phyloP scores from a whole-genome alignment of 805 yeast genomes.

The Saturnispora hagleri region DNA sequence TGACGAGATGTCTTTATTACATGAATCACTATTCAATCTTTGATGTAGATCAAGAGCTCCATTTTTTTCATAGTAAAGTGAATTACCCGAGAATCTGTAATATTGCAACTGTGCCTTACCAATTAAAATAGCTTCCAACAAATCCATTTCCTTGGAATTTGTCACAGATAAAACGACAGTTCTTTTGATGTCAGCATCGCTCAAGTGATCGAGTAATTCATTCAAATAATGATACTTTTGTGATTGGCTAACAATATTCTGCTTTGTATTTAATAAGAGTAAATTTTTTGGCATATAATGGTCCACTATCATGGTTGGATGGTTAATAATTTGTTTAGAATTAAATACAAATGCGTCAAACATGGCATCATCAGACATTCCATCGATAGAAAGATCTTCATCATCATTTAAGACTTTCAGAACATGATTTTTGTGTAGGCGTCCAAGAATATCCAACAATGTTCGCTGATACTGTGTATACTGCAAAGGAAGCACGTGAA shows the following conservation, averaged over 20 bases:
- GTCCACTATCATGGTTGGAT: slow-evolving; percentile 65
- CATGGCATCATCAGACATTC: slow-evolving; percentile 25
- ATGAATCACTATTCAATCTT: neutral
- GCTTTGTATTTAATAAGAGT: slow-evolving; percentile 56
- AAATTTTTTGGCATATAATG: slow-evolving; percentile 70
- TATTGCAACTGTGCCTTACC: slow-evolving; percentile 57
- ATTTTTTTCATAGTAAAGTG: slow-evolving; percentile 33
- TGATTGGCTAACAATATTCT: slow-evolving; percentile 41
- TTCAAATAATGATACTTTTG: slow-evolving; percentile 54
- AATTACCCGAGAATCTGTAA: slow-evolving; percentile 57
- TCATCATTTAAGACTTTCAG: slow-evolving; percentile 1
- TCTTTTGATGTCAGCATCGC: slow-evolving; percentile 16
- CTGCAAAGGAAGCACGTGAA: slow-evolving; percentile 33
- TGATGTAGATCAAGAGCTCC: slow-evolving; percentile 24
- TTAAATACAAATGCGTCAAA: slow-evolving; percentile 37
- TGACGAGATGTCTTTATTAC: neutral
- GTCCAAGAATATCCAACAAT: slow-evolving; percentile 33
- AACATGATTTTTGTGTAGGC: slow-evolving; percentile 30
- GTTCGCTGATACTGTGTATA: slow-evolving; percentile 37
- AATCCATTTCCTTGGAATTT: slow-evolving; percentile 60
- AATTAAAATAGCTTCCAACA: slow-evolving; percentile 68
- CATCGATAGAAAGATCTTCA: neutral
- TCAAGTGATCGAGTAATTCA: slow-evolving; percentile 33
- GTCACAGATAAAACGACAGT: slow-evolving; percentile 45
- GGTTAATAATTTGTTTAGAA: slow-evolving; percentile 44